These are phyloP conservation scores for Fusarium brevicatenulatum DNA, from an alignment of 2,329 filamentous ascomycete genomes.

Conservation along the genomic window DNA sequence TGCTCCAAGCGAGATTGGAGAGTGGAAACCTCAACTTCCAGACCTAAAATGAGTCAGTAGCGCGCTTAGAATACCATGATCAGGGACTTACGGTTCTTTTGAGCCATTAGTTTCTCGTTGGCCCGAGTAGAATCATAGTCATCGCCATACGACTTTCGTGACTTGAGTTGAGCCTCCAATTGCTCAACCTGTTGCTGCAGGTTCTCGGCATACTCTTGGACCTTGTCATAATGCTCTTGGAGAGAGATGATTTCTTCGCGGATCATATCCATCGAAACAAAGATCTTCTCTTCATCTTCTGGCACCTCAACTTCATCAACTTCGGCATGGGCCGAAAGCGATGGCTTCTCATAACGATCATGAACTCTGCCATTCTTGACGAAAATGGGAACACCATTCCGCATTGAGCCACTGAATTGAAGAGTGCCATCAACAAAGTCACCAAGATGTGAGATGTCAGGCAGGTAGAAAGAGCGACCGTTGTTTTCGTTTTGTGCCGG, in stretches of 20 bases:
- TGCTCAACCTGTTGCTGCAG: constrained; percentile 63
- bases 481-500: constrained; percentile 54
- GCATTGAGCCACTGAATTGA: constrained; percentile 60
- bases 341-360: constrained; percentile 52
- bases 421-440: constrained; percentile 67
- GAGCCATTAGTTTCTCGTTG: constrained; percentile 56
- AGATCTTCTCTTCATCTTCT: constrained; percentile 66
- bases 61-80: neutral
- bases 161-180: constrained; percentile 61
- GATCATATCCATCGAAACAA: constrained; percentile 71
- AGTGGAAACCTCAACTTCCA: constrained; percentile 68
- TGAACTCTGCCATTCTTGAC: constrained; percentile 64
- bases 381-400: constrained; percentile 65
- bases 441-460: constrained; percentile 64
- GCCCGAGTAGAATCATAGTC: constrained; percentile 56
- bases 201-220: constrained; percentile 64
- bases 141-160: constrained; percentile 55
- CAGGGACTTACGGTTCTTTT: constrained; percentile 65
- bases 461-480: constrained; percentile 64
- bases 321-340: constrained; percentile 54
- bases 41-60: constrained; percentile 51
- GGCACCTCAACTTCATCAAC: constrained; percentile 63
- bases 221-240: constrained; percentile 65
- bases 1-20: constrained; percentile 71
- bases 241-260: constrained; percentile 66